These are phyloP conservation scores for Trichoderma reesei DNA, from an alignment of 495 filamentous ascomycete species.

Conservation along the genomic window DNA sequence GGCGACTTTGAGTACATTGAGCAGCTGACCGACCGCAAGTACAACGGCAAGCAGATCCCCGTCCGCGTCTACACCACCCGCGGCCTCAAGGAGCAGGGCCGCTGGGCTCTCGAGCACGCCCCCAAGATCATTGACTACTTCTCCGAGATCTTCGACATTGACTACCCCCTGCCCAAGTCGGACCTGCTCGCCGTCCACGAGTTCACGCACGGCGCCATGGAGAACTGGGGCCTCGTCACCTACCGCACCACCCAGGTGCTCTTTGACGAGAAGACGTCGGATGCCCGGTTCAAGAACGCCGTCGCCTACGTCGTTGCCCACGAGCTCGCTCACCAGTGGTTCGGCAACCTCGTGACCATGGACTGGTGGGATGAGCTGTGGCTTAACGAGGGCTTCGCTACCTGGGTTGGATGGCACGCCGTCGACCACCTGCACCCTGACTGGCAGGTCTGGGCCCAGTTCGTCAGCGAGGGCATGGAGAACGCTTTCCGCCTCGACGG, in stretches of 20 bases:
- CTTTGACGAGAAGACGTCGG: constrained; percentile 84
- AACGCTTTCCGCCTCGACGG: constrained; percentile 81
- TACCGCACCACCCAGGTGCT: constrained; percentile 90
- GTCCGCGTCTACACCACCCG: constrained; percentile 91
- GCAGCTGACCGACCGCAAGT: constrained; percentile 74
- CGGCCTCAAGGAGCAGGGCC: constrained; percentile 79
- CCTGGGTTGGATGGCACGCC: constrained; percentile 94
- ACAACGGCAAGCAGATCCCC: constrained; percentile 81
- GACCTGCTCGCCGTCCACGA: constrained; percentile 95
- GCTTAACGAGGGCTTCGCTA: constrained; percentile 96
- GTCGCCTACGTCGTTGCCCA: constrained; percentile 93
- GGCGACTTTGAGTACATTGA: constrained; percentile 97
- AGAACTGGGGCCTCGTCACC: constrained; percentile 93
- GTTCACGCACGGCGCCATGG: constrained; percentile 57
- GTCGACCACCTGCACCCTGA: constrained; percentile 87
- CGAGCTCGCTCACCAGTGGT: constrained; percentile 97
- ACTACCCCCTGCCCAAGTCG: constrained; percentile 92
- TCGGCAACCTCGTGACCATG: constrained; percentile 90
- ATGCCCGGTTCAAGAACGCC: constrained; percentile 75
- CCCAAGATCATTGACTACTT: constrained; percentile 88
- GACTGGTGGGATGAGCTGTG: constrained; percentile 91
- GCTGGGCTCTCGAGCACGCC: constrained; percentile 76
- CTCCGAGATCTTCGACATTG: constrained; percentile 86
- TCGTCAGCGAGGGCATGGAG: constrained; percentile 87
- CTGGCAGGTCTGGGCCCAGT: constrained; percentile 93